Evolutionary conservation across 108 stramenopile genomes (phyloP), one percentile per base, ranked within the genome.

Genomic region (Parietichytrium sp.): DNA sequence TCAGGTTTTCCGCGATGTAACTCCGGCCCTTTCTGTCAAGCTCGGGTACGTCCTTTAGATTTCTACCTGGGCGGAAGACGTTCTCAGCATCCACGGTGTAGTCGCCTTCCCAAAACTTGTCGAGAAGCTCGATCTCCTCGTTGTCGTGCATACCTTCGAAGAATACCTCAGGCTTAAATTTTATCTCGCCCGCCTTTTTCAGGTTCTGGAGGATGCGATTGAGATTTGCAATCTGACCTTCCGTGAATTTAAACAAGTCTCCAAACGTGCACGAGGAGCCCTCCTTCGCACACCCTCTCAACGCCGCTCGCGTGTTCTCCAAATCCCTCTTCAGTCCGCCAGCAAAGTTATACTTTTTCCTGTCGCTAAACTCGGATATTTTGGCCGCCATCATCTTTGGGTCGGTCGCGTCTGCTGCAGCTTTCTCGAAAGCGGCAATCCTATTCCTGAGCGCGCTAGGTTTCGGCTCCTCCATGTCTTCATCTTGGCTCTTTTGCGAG

Each of bases 311-410:
- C 13, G 61, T 72, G 10, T 16, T 23, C 6, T 42, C 38, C 23
- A 72, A 33, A 27, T 72, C 61, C 10, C 45, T 72, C 61, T 72
- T n/a, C 38, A 72, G 61, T 0, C 61, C 61, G 23, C 12, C 38
- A 33, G 61, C 18, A 25, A 72, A 72, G 61, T 72, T 72, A 25
- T 72, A 72, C 61, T 72, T 72, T 27, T 72, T 72, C 15, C 61
- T 33, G 61, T 72, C 61, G 61, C 61, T 72, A n/a, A 45, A 10
- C 38, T 38, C 61, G 13, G 61, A 72, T 33, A 72, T 72, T 42
- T 72, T 72, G 20, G 61, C 61, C 42, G 36, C 38, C 61, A 72
- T 72, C 33, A 45, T 42, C 10, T n/a, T 25, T 23, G 61, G 61
- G 61, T 72, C 61, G 23, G 25, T 16, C 61, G 61, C 61, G 13